Evolutionary conservation across 352 stramenopile genomes (phyloP).

Genomic region (Phytophthora citrophthora): DNA sequence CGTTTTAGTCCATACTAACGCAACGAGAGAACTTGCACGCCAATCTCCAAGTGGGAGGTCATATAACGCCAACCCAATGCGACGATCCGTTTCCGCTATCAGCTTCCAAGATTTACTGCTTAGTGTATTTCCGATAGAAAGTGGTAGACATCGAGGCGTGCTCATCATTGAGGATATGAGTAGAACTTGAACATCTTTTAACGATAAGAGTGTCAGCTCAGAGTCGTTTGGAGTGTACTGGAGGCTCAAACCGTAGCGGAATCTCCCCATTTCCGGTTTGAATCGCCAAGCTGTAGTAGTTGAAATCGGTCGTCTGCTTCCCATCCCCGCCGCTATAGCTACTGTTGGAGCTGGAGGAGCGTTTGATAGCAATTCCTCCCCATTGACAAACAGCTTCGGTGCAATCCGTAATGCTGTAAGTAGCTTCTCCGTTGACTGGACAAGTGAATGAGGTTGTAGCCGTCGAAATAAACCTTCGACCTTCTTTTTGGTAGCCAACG

Average conservation of each 20-base stretch:
- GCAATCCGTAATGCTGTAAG: slow-evolving; percentile 36
- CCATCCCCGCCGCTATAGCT: slow-evolving; percentile 16
- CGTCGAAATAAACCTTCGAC: slow-evolving; percentile 58
- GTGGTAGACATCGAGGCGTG: slow-evolving; percentile 12
- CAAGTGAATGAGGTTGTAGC: slow-evolving; percentile 58
- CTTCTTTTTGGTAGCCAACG: slow-evolving; percentile 38
- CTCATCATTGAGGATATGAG: slow-evolving; percentile 15
- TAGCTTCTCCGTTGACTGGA: slow-evolving; percentile 61
- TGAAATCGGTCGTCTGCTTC: slow-evolving; percentile 4
- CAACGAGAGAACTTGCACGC: slow-evolving; percentile 49
- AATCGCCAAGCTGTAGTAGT: slow-evolving; percentile 24
- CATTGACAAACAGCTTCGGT: slow-evolving; percentile 46
- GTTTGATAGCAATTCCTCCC: slow-evolving; percentile 31
- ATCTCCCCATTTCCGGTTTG: slow-evolving; percentile 31
- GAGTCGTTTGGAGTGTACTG: slow-evolving; percentile 33
- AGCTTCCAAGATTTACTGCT: slow-evolving; percentile 41
- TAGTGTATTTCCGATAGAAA: slow-evolving; percentile 20
- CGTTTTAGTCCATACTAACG: slow-evolving; percentile 55
- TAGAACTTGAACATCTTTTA: slow-evolving; percentile 34
- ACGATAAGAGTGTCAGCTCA: slow-evolving; percentile 34
- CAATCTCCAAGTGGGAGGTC: slow-evolving; percentile 48
- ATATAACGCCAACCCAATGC: slow-evolving; percentile 59
- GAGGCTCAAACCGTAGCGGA: slow-evolving; percentile 44
- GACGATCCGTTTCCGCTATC: slow-evolving; percentile 42
- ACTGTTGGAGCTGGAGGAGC: slow-evolving; percentile 19